Base-by-base conservation (phyloP, 2,329 filamentous ascomycete species). In the Cercospora berteroae region DNA sequence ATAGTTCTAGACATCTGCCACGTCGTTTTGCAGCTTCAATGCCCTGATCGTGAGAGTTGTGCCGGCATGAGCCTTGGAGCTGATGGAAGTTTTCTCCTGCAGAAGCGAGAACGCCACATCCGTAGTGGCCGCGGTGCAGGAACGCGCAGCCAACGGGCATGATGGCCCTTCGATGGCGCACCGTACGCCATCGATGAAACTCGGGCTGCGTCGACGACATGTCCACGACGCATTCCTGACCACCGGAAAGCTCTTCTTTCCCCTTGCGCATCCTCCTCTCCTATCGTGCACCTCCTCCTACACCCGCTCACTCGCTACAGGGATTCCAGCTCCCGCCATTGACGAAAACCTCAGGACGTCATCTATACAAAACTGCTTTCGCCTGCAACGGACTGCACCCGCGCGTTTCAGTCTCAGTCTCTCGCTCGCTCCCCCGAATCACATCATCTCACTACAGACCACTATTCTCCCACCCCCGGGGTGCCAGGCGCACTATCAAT, bases 241-340 rank as follows among this genome's bases (percentile, higher is more conserved):
- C 27, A 57, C 23, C 52, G 20, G 52, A 27, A 52, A 52, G 48
- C 42, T 56, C 23, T 56, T 56, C 27, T 56, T 33, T 31, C 55
- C 23, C 29, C 55, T 33, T 57, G 55, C 55, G 8, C 55, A n/a
- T 25, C 55, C 55, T 58, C 27, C 55, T 33, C 29, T 36, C 31
- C 55, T 36, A 29, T 33, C 27, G 27, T 36, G 29, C 8, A 18
- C 10, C 20, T 36, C 27, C 29, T 36, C 55, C 55, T 20, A 5
- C 25, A n/a, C 55, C 55, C 31, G 27, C 55, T 58, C 55, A 20
- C 27, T 58, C 31, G 27, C 27, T 33, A 5, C 55, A 23, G 55
- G 31, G 6, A 58, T 58, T 58, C 55, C 27, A 58, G 55, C 55
- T 58, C 55, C 55, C 27, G 55, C 55, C 55, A 58, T 58, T 36